These are phyloP conservation scores for Cerioporus squamosus DNA, from an alignment of 1,284 basidiomycete genomes.

Conservation along the genomic window DNA sequence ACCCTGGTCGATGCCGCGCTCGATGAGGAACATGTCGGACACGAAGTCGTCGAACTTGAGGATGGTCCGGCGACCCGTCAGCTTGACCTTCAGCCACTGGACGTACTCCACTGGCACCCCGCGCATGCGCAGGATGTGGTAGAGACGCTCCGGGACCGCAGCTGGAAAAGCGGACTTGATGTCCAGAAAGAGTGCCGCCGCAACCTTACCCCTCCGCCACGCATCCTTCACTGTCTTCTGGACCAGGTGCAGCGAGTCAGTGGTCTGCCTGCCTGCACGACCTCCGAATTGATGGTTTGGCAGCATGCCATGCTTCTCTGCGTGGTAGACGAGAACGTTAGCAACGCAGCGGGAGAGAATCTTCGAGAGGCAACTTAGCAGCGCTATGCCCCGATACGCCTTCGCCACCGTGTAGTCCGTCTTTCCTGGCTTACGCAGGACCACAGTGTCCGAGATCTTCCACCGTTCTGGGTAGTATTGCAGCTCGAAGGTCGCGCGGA, in stretches of 20 bases:
- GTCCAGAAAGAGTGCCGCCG: constrained; percentile 40
- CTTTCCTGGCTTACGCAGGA: constrained; percentile 39
- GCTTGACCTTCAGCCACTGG: constrained; percentile 26
- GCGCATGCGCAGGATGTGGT: constrained; percentile 35
- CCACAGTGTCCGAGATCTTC: constrained; percentile 26
- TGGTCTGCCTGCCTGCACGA: constrained; percentile 37
- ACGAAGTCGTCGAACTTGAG: constrained; percentile 37
- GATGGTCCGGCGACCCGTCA: constrained; percentile 28
- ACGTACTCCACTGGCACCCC: constrained; percentile 33
- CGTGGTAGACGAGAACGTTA: constrained; percentile 25
- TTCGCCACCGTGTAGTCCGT: constrained; percentile 38
- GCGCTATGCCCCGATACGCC: constrained; percentile 44
- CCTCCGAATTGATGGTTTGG: constrained; percentile 40
- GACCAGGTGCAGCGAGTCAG: constrained; percentile 41
- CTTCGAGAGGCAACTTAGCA: constrained; percentile 42
- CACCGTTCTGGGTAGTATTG: constrained; percentile 37
- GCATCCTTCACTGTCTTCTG: constrained; percentile 36
- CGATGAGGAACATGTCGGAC: constrained; percentile 28
- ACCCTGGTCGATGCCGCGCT: constrained; percentile 38
- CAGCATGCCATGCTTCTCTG: constrained; percentile 21
- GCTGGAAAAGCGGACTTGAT: constrained; percentile 46
- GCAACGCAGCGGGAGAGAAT: constrained; percentile 34
- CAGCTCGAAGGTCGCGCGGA: constrained; percentile 30
- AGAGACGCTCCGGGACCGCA: constrained; percentile 30
- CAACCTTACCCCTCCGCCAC: constrained; percentile 38